Conservation (phyloP, 352 stramenopile species). For the Thalassiosira livingstoniorum region DNA sequence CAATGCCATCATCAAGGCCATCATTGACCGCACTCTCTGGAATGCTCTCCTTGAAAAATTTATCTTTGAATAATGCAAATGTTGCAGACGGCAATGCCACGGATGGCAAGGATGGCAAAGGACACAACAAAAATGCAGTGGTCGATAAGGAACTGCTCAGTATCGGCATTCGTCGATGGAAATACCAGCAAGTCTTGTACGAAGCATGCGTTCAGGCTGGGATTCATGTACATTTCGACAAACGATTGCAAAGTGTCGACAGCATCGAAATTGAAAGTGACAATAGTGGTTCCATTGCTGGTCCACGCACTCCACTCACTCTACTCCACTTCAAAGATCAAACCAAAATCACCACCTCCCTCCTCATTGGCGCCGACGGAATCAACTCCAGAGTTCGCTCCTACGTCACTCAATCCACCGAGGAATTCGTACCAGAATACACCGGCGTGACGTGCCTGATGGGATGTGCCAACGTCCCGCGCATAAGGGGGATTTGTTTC, state of each 20-base stretch:
- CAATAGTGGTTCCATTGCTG: background rate
- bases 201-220: conserved; percentile 50
- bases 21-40: too few species aligned
- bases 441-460: conserved; percentile 62
- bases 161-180: conserved; percentile 74
- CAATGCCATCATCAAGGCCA: too few species aligned
- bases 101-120: too few species aligned
- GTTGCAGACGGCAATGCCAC: too few species aligned
- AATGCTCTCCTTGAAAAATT: too few species aligned
- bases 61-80: too few species aligned
- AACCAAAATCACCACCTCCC: conserved; percentile 29
- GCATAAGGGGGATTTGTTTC: conserved; percentile 58
- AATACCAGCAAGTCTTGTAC: conserved; percentile 68
- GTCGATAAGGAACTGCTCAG: conserved; percentile 51
- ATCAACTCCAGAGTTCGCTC: conserved; percentile 70
- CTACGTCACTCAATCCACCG: conserved; percentile 40
- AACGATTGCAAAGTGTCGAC: conserved; percentile 32
- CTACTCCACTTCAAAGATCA: conserved; percentile 60
- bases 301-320: background rate
- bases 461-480: conserved; percentile 48
- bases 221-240: conserved; percentile 58
- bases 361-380: conserved; percentile 70
- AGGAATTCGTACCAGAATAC: conserved; percentile 13
- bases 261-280: background rate
- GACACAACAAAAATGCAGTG: too few species aligned